Conservation (phyloP, 768 basidiomycete species). For the Arthromyces matolae region DNA sequence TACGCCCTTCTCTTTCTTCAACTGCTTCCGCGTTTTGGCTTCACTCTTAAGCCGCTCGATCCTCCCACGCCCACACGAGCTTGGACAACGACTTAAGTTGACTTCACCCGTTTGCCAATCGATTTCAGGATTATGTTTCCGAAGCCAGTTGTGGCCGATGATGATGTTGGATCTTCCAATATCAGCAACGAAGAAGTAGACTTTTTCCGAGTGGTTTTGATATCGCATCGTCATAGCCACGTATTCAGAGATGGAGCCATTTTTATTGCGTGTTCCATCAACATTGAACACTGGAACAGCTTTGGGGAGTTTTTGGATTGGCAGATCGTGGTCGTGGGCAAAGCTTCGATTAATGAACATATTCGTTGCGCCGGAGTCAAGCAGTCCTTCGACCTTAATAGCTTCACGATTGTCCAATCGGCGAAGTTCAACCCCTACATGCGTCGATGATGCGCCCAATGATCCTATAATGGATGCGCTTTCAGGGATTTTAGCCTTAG, state of each 20-base stretch:
- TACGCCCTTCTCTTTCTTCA: not conserved
- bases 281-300: not conserved
- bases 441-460: not conserved
- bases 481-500: not conserved
- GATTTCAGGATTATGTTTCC: not conserved
- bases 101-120: not conserved
- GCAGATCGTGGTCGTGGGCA: not conserved
- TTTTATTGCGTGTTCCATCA: not conserved
- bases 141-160: slow-evolving; percentile 3
- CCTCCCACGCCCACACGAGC: not conserved
- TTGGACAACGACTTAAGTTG: not conserved
- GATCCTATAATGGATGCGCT: not conserved
- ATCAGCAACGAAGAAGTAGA: not conserved
- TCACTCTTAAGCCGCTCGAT: not conserved
- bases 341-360: slow-evolving; percentile 2
- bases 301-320: not conserved
- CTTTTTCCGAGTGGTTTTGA: slow-evolving; percentile 1
- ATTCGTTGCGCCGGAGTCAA: slow-evolving; percentile 2
- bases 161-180: not conserved
- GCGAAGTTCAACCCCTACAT: not conserved
- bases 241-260: not conserved
- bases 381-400: slow-evolving; percentile 3
- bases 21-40: not conserved
- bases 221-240: not conserved
- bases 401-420: not conserved